Percentiles rank a stretch among this genome's conserved stretches.
These are phyloP conservation scores for Reticulascus tulasneorum DNA, from an alignment of 2,329 filamentous ascomycete genomes.

Conservation along the genomic window DNA sequence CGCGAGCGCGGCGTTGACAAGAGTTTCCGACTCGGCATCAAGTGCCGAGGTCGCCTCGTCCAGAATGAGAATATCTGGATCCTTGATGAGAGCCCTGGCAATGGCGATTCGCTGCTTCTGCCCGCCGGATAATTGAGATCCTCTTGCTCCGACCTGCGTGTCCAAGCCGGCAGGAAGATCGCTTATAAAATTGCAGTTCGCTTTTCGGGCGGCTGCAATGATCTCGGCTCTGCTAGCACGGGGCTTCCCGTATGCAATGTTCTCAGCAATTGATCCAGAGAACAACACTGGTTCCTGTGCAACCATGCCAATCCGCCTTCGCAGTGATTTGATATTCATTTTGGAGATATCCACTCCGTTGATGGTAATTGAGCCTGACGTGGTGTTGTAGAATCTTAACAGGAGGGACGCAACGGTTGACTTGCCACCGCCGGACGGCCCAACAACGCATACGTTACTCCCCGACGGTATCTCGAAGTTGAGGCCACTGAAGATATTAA, in stretches of 20 bases:
- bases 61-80: constrained; percentile 93
- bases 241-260: constrained; percentile 88
- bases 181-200: constrained; percentile 94
- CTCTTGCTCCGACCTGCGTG: constrained; percentile 86
- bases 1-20: constrained; percentile 87
- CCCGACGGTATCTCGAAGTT: constrained; percentile 90
- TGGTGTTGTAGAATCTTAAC: constrained; percentile 86
- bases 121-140: constrained; percentile 89
- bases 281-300: constrained; percentile 93
- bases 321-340: constrained; percentile 91
- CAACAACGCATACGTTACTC: constrained; percentile 93
- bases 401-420: constrained; percentile 91
- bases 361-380: constrained; percentile 71
- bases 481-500: constrained; percentile 84
- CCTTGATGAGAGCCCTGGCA: constrained; percentile 86
- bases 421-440: constrained; percentile 93
- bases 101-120: constrained; percentile 99
- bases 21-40: constrained; percentile 93
- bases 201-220: constrained; percentile 78
- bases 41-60: constrained; percentile 95
- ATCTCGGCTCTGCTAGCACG: constrained; percentile 76
- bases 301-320: constrained; percentile 90
- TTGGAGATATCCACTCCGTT: constrained; percentile 76
- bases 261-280: constrained; percentile 79
- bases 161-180: constrained; percentile 96